These are phyloP conservation scores for Wolfiporia cocos DNA, from an alignment of 1,284 basidiomycete species.

Conservation along the genomic window DNA sequence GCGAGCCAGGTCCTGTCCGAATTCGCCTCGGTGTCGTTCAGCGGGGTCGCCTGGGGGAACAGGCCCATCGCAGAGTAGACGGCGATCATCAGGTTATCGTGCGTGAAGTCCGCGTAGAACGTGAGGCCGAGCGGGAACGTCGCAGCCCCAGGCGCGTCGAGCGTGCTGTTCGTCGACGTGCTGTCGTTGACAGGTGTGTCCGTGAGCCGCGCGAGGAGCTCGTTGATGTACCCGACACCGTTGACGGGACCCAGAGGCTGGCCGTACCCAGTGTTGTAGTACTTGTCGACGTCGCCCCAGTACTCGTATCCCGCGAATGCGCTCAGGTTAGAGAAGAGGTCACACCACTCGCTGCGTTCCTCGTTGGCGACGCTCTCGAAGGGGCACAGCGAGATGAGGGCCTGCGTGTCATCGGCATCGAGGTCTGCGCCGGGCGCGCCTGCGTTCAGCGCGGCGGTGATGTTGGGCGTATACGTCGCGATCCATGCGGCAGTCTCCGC, in stretches of 20 bases:
- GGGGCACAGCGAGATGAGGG: slow-evolving; percentile 69
- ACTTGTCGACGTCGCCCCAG: slow-evolving; percentile 70
- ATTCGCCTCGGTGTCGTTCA: slow-evolving; percentile 38
- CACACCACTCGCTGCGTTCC: slow-evolving; percentile 63
- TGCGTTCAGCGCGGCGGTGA: slow-evolving; percentile 57
- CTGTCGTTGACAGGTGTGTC: slow-evolving; percentile 51
- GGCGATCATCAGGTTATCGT: slow-evolving; percentile 78
- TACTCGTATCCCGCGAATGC: slow-evolving; percentile 62
- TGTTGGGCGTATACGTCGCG: slow-evolving; percentile 45
- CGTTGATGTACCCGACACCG: slow-evolving; percentile 81
- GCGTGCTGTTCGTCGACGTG: slow-evolving; percentile 78
- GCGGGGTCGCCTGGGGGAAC: slow-evolving; percentile 35
- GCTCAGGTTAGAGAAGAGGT: slow-evolving; percentile 50
- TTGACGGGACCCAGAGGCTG: slow-evolving; percentile 63
- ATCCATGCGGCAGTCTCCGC: slow-evolving; percentile 47
- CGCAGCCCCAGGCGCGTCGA: slow-evolving; percentile 51
- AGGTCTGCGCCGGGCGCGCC: slow-evolving; percentile 60
- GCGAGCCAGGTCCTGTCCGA: slow-evolving; percentile 47
- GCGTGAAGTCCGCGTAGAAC: slow-evolving; percentile 74
- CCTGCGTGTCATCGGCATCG: slow-evolving; percentile 47
- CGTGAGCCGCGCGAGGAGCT: slow-evolving; percentile 77
- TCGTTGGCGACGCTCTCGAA: slow-evolving; percentile 63
- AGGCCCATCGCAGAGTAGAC: slow-evolving; percentile 74
- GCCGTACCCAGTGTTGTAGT: slow-evolving; percentile 72
- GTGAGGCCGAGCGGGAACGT: slow-evolving; percentile 72